These are phyloP conservation scores for Phytophthora meadii DNA, from an alignment of 352 stramenopile genomes.

Conservation along the genomic window DNA sequence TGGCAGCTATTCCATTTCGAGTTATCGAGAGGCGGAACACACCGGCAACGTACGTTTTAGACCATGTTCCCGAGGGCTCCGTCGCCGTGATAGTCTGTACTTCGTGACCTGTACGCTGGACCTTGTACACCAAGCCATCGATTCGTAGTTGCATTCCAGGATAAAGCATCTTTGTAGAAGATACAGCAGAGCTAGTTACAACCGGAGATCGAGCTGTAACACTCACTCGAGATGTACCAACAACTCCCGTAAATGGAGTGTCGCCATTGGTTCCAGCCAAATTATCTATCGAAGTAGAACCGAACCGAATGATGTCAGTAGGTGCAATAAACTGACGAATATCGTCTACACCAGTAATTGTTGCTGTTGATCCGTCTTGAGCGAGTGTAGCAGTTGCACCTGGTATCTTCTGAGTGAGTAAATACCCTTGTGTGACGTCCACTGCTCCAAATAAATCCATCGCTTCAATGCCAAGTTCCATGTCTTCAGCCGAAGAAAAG, in stretches of 20 bases:
- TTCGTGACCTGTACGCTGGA: conserved; percentile 91
- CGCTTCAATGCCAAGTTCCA: conserved; percentile 78
- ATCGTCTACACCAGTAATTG: conserved; percentile 57
- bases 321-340: conserved; percentile 72
- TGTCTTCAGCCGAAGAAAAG: conserved; percentile 56
- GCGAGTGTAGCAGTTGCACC: conserved; percentile 56
- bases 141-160: conserved; percentile 89
- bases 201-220: conserved; percentile 57
- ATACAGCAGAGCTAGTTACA: conserved; percentile 31
- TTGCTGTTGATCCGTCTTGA: conserved; percentile 58
- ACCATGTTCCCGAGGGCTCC: conserved; percentile 40
- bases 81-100: conserved; percentile 82
- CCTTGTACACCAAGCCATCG: conserved; percentile 85
- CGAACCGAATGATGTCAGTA: conserved; percentile 76
- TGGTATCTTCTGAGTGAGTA: conserved; percentile 66
- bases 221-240: conserved; percentile 58
- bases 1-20: conserved; percentile 32
- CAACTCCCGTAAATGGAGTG: conserved; percentile 53
- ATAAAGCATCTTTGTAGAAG: conserved; percentile 65
- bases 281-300: conserved; percentile 41
- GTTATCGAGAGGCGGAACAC: conserved; percentile 55
- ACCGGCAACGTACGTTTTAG: conserved; percentile 6
- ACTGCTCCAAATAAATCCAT: conserved; percentile 85
- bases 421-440: conserved; percentile 55
- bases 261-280: conserved; percentile 74